Evolutionary conservation across 1,284 basidiomycete genomes (phyloP), one percentile per base, ranked within the genome.

Genomic region (Ceratobasidium sp.): DNA sequence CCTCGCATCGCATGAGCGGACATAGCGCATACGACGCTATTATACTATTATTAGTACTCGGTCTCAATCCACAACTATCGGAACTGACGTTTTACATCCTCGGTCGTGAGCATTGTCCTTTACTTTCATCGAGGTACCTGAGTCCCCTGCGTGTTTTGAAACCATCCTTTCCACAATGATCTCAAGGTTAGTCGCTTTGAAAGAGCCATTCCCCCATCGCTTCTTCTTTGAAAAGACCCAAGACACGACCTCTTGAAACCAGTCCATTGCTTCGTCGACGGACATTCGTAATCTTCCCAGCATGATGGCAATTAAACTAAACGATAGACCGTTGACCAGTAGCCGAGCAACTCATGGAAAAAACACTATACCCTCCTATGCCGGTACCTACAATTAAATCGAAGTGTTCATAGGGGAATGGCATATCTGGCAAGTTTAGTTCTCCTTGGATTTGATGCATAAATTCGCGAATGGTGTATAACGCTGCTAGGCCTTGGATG

Each of bases 281-380:
- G 77, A 75, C 39, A 80, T 73, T 6, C 77, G 74, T 21, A 81
- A 74, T 9, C 80, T 76, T 12, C 80, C 81, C 8, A 81, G 73
- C 52, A 82, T 75, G 12, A 81, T 73, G 5, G 80, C 77, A 39
- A 80, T 75, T 5, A 82, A 75, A 0, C 78, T n/a, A 23, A 14
- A 58, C n/a, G 36, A 6, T 21, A 34, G 14, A 58, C 50, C 6
- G 14, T 28, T 55, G 14, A 28, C 28, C 45, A 64, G 43, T 32
- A 18, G 28, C n/a, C 34, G 21, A 18, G 14, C 30, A 26, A 28
- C 18, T n/a, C 30, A 53, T 32, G 14, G 16, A 18, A 2, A 39
- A 21, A 8, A 21, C 3, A 32, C 23, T 50, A 41, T 21, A 67
- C 64, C 64, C 64, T 28, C 64, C 52, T 2, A 41, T 43, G 3